Base-by-base conservation (phyloP, 2,329 filamentous ascomycete genomes). In the Fusarium solani-melongenae region DNA sequence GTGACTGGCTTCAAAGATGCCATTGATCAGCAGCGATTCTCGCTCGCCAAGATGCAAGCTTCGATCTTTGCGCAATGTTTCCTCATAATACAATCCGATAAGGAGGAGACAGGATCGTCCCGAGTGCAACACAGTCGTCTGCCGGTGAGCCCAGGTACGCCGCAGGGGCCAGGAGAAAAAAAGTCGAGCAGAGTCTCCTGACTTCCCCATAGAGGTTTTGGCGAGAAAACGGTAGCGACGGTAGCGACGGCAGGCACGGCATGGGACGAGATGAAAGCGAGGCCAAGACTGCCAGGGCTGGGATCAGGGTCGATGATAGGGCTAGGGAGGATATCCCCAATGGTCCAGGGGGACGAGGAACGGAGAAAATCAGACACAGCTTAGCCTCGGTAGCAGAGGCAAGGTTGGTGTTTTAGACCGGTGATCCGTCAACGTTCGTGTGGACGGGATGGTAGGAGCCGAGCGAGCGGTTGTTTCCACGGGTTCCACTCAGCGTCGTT, bases 291-390 rank as follows among this genome's bases (percentile, higher is more conserved):
- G 20, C 57, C 53, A 56, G 39, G 39, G 20, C 69, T 7, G 15
- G 71, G 68, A 67, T 71, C 68, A 72, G 65, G 71, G 71, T 64
- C 59, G 67, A 62, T 36, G 33, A 38, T 59, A 73, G 65, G 67
- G 67, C 62, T 71, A 49, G 33, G 64, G 20, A 53, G 17, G 39
- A 46, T 33, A 38, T 69, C 44, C n/a, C 49, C 20, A 63, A 56
- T 24, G 17, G 15, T 51, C 31, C 24, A 56, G 59, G 58, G 49
- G 49, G 51, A 56, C 10, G 57, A 31, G 27, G 24, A 31, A 66
- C 38, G 51, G 44, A 55, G 51, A 58, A 62, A 58, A 36, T 34
- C 58, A 67, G 39, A 51, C 44, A 12, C 11, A 67, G 39, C 17
- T 63, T 67, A 67, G 53, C 62, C 38, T 69, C 20, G 31, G 36